Evolutionary conservation across 148 eudicot species (phyloP).

Genomic region (Dianthus caryophyllus): DNA sequence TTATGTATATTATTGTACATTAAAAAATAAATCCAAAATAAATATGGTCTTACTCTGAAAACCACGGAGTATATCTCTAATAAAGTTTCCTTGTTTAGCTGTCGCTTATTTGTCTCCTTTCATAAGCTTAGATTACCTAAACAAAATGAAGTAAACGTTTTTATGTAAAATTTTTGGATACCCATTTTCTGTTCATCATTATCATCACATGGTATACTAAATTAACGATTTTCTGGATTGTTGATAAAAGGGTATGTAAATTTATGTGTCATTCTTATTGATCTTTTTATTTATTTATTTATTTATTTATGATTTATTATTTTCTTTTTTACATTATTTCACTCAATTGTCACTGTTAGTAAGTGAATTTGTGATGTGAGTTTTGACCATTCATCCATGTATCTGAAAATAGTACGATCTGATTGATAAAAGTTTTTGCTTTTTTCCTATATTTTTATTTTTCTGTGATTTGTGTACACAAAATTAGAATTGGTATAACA

Average conservation of each 20-base stretch:
- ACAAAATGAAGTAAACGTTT: neutral
- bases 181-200: conserved; percentile 8
- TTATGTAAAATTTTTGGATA: neutral
- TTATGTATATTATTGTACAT: no score
- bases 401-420: neutral
- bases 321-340: neutral
- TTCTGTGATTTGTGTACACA: no score
- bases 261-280: conserved; percentile 9
- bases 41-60: neutral
- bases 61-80: neutral
- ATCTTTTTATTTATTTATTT: no score
- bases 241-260: conserved; percentile 14
- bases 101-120: neutral
- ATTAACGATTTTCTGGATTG: conserved; percentile 12
- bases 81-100: conserved; percentile 17
- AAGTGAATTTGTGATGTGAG: conserved; percentile 21
- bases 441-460: no score
- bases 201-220: conserved; percentile 10
- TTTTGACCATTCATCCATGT: conserved; percentile 10
- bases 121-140: neutral
- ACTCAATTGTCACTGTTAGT: conserved; percentile 19
- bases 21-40: no score
- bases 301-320: no score
- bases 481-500: no score
- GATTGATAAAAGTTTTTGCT: neutral